Evolutionary conservation across 108 stramenopile genomes (phyloP), one percentile per base, ranked within the genome.

Genomic region (Ochromonas danica): DNA sequence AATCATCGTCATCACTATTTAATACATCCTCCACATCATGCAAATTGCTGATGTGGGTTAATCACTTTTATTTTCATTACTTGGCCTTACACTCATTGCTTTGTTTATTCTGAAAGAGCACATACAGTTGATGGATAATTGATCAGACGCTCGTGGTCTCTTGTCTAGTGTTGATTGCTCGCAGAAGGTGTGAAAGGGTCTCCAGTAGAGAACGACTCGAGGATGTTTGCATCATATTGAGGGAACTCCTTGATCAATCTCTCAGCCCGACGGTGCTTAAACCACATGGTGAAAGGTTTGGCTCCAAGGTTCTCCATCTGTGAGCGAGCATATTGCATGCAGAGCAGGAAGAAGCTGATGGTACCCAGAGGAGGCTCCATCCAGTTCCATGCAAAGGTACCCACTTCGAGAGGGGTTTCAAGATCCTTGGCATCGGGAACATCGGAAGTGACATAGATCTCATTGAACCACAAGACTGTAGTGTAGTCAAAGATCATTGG

Each of bases 301-400:
- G 93, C 86, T 2, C 92, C 92, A 41, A 95, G 74, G 81, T 93
- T 95, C 70, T 88, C 65, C 60, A 95, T 80, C 80, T 95, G 92
- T 6, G 88, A 79, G 3, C 94, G 84, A 6, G 81, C 78, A 43
- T 86, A 92, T 81, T 94, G 93, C 72, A 94, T 77, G 62, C 88
- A 89, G 65, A 95, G 78, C 62, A 95, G 83, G 40, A 87, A 80
- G 87, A 94, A 95, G 41, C 88, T 89, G 3, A 89, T 57, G 39
- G 25, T 91, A 90, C n/a, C 94, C 92, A 83, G 61, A 65, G 79
- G 30, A 1, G 83, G 83, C 83, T 83, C 83, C 79, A 80, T 80
- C 70, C 79, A 83, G 25, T 40, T 25, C 83, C 83, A 83, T 1
- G 79, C 42, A 30, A 72, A 83, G 2, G 62, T 43, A 28, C 83